Evolutionary conservation across 1,284 basidiomycete species (phyloP).

Genomic region (Mrakiaceae sp.): DNA sequence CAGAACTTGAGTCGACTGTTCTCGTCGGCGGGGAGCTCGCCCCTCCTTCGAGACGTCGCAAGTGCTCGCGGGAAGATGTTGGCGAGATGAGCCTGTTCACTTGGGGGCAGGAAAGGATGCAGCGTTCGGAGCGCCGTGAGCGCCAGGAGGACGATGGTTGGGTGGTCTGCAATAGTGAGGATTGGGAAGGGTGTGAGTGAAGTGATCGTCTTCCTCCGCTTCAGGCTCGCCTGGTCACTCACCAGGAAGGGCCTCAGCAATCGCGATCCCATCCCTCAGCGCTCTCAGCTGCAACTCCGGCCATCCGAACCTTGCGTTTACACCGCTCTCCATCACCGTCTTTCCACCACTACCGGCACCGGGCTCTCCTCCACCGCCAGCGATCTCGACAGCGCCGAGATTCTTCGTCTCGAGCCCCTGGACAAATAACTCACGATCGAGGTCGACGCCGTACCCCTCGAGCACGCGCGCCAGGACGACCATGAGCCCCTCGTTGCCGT

Average conservation of each 20-base stretch:
- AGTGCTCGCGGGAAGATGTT: conserved; percentile 56
- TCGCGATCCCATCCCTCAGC: conserved; percentile 76
- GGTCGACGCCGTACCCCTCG: conserved; percentile 62
- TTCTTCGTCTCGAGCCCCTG: conserved; percentile 43
- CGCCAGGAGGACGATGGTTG: conserved; percentile 62
- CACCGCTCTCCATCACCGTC: conserved; percentile 21
- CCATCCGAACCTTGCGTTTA: conserved; percentile 60
- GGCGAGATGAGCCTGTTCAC: conserved; percentile 68
- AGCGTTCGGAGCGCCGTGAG: conserved; percentile 62
- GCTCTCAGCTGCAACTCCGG: conserved; percentile 83
- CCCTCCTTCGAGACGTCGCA: conserved; percentile 59
- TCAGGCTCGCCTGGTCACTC: conserved; percentile 23
- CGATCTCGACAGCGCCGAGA: neutral
- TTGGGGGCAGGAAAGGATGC: conserved; percentile 50
- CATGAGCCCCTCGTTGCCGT: conserved; percentile 68
- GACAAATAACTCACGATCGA: conserved; percentile 37
- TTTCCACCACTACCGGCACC: neutral
- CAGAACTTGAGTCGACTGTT: conserved; percentile 62
- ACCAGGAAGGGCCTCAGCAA: conserved; percentile 87
- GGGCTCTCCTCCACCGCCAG: neutral
- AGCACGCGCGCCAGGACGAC: conserved; percentile 60
- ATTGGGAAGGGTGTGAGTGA: neutral
- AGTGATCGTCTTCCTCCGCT: neutral
- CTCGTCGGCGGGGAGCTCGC: conserved; percentile 36
- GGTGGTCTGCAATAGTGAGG: conserved; percentile 45